Evolutionary conservation across 2,329 filamentous ascomycete genomes (phyloP), one percentile per base, ranked within the genome.

Genomic region (Aspergillus melleus): DNA sequence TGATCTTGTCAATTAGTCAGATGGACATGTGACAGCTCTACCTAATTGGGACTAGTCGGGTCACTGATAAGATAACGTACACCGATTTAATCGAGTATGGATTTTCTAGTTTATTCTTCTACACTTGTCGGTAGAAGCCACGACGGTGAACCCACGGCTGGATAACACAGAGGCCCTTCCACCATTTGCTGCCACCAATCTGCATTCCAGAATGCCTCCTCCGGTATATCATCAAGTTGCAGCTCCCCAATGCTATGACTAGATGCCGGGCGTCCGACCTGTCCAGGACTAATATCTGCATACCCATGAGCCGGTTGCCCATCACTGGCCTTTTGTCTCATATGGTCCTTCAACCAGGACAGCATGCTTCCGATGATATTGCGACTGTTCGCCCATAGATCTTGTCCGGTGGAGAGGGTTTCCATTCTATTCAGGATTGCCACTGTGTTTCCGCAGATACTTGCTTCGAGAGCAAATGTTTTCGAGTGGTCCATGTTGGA

Each of bases 281-380:
- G 26, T 8, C 26, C 26, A 8, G 26, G 9, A 29, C 2, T 9
- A 2, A 0, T 2, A 29, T 29, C 26, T 29, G 6, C 36, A 29
- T 9, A 1, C 20, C 26, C 22, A 11, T 11, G 12, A 44, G 52
- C 6, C 24, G 14, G 6, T 14, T 20, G 39, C 19, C 8, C 10
- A 6, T n/a, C 16, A 8, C 20, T 12, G 9, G 6, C 8, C 36
- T 42, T 16, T 11, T 42, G 24, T 36, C 14, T 6, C 49, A 51
- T 51, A 29, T 55, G 53, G 4, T 36, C 39, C 39, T 59, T 51
- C 22, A 63, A 22, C 56, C 61, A 63, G 16, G 50, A 44, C 22
- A 62, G 24, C 51, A 62, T 53, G 19, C 49, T 58, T 32, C 36
- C 50, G 4, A 51, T 11, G 8, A 49, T 44, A 14, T 32, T 42